Conservation (phyloP, 768 basidiomycete species). For the Amanita molliuscula region DNA sequence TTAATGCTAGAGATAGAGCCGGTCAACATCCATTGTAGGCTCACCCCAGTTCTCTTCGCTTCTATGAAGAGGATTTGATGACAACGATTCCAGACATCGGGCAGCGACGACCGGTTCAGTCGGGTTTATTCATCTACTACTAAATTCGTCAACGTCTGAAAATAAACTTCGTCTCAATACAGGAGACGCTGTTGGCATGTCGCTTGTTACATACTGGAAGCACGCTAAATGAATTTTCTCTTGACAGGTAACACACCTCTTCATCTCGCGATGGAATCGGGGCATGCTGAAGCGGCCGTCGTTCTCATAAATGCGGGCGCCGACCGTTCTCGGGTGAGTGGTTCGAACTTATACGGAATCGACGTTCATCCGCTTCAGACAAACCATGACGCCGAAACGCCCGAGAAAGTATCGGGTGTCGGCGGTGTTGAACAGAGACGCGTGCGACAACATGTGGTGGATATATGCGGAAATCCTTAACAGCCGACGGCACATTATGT, state of each 20-base stretch:
- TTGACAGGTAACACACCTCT: slow-evolving; percentile 83
- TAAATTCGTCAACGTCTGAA: slow-evolving; percentile 70
- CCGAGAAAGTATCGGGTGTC: slow-evolving; percentile 85
- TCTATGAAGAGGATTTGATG: slow-evolving; percentile 10
- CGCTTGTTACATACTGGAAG: slow-evolving; percentile 11
- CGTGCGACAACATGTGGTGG: slow-evolving; percentile 66
- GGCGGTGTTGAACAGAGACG: slow-evolving; percentile 83
- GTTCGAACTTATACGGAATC: slow-evolving; percentile 5
- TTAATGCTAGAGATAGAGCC: slow-evolving; percentile 90
- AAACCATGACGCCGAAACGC: slow-evolving; percentile 77
- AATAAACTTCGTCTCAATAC: slow-evolving; percentile 81
- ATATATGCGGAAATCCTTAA: slow-evolving; percentile 56
- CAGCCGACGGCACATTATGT: neutral
- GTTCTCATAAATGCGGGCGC: slow-evolving; percentile 92
- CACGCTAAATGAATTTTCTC: neutral
- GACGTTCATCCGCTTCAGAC: slow-evolving; percentile 33
- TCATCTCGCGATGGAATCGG: slow-evolving; percentile 96
- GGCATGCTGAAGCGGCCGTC: slow-evolving; percentile 85
- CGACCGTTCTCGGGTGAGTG: slow-evolving; percentile 75
- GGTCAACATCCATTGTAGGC: slow-evolving; percentile 84
- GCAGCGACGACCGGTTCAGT: slow-evolving; percentile 93
- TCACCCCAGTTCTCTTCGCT: slow-evolving; percentile 13
- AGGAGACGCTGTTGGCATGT: slow-evolving; percentile 62
- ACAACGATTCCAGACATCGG: slow-evolving; percentile 55
- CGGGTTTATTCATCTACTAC: slow-evolving; percentile 79